These are phyloP conservation scores for Paraphoma sp. DNA, from an alignment of 2,329 filamentous ascomycete genomes.

Conservation along the genomic window DNA sequence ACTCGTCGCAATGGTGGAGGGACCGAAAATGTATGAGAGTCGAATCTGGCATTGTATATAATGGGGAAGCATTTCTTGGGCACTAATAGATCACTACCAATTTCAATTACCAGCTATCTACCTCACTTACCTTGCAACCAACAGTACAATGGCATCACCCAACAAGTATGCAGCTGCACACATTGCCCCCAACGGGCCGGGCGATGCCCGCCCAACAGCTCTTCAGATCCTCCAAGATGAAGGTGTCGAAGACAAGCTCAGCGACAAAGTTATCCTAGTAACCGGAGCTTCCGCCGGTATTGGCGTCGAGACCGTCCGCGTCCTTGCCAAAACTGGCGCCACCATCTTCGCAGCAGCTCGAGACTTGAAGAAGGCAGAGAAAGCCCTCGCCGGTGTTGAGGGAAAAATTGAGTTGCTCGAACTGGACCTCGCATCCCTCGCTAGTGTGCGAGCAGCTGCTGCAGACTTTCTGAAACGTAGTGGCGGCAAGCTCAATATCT, in stretches of 20 bases:
- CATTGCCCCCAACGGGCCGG: constrained; percentile 35
- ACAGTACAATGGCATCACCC: too few relatives aligned
- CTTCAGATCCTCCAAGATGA: constrained; percentile 48
- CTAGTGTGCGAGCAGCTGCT: constrained; percentile 7
- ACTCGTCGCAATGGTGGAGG: too few relatives aligned
- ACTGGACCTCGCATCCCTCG: not conserved
- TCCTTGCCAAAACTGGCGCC: not conserved
- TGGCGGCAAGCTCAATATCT: constrained; percentile 16
- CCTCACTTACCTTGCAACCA: too few relatives aligned
- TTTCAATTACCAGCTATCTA: too few relatives aligned
- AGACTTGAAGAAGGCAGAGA: not conserved
- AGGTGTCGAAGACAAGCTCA: constrained; percentile 3
- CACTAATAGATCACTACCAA: too few relatives aligned
- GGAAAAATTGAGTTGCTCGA: not conserved
- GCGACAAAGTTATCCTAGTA: not conserved
- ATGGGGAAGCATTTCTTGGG: too few relatives aligned
- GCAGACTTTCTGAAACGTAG: constrained; percentile 13
- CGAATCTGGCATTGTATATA: too few relatives aligned
- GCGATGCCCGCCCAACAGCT: constrained; percentile 50
- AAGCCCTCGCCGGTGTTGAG: not conserved
- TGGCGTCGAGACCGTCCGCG: constrained; percentile 2
- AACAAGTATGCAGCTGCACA: not conserved
- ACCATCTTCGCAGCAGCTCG: not conserved
- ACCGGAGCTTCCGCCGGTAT: not conserved
- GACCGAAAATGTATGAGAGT: too few relatives aligned